A percentile compares a stretch with the other conserved stretches of the same genome.
phyloP scores from a whole-genome alignment of 805 yeast species.

The Kockiozyma suomiensis region DNA sequence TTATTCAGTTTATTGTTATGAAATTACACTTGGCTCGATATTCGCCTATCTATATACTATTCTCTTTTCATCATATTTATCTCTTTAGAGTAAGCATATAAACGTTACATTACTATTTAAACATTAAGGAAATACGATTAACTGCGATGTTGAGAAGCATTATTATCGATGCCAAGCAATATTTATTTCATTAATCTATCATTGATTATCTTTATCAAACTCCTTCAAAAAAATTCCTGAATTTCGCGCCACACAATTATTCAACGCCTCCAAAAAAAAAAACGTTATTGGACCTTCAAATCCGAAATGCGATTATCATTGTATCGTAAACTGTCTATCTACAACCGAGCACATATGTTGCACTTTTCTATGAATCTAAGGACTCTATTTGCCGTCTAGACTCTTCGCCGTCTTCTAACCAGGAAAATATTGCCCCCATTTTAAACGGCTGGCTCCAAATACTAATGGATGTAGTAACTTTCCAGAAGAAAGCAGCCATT shows the following conservation, averaged over 20 bases:
- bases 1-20: too few relatives aligned
- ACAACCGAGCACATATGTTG: too few relatives aligned
- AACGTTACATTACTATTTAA: too few relatives aligned
- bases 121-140: too few relatives aligned
- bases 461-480: constrained; percentile 3
- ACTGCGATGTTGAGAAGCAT: too few relatives aligned
- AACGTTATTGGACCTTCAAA: background rate
- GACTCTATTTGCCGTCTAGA: background rate
- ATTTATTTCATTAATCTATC: background rate
- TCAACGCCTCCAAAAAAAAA: background rate
- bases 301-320: background rate
- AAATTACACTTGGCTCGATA: too few relatives aligned
- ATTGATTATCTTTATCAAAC: background rate
- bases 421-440: constrained; percentile 1
- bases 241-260: background rate
- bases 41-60: too few relatives aligned
- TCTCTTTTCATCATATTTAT: background rate
- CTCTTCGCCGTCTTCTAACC: background rate
- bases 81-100: background rate
- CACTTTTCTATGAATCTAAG: too few relatives aligned
- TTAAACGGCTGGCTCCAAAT: constrained; percentile 8
- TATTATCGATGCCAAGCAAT: too few relatives aligned
- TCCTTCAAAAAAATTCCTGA: background rate
- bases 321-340: background rate
- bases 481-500: constrained; percentile 10